phyloP scores from a whole-genome alignment of 2,329 filamentous ascomycete genomes.

The Hortaea werneckii region DNA sequence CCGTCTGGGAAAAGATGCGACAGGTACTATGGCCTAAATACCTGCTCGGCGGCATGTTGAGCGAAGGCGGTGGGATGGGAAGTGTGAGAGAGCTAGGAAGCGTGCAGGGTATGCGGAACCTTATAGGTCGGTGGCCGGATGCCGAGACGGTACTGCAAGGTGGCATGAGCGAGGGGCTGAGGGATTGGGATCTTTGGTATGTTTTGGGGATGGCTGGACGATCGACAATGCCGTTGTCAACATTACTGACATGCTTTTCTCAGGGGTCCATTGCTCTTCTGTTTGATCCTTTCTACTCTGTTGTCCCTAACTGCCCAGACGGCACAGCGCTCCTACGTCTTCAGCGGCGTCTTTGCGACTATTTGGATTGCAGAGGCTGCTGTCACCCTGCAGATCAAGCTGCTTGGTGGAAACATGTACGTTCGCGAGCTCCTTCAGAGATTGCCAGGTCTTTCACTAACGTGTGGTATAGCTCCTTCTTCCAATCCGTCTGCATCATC shows the following conservation, averaged over 20 bases:
- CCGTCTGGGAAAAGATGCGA: constrained; percentile 96
- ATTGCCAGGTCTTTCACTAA: constrained; percentile 14
- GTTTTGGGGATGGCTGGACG: constrained; percentile 11
- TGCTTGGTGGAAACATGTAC: constrained; percentile 93
- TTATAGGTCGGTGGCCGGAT: constrained; percentile 57
- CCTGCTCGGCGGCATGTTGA: constrained; percentile 61
- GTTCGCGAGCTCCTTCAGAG: constrained; percentile 28
- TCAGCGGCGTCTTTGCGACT: constrained; percentile 91
- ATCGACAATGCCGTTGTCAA: constrained; percentile 6
- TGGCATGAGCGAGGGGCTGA: constrained; percentile 75
- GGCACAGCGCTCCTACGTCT: constrained; percentile 78
- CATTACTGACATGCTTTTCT: constrained; percentile 10
- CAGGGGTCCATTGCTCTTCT: constrained; percentile 88
- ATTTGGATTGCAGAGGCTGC: constrained; percentile 96
- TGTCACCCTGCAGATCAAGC: constrained; percentile 95
- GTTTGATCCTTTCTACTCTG: constrained; percentile 75
- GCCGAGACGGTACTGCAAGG: constrained; percentile 56
- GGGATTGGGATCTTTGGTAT: constrained; percentile 93
- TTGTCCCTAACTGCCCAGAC: constrained; percentile 70
- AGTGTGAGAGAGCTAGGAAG: constrained; percentile 41
- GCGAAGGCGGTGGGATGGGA: constrained; percentile 46
- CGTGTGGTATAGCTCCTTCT: constrained; percentile 64
- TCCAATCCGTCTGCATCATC: constrained; percentile 95
- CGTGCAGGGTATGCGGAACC: constrained; percentile 30
- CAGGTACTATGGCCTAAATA: constrained; percentile 96